Conservation (phyloP, 768 basidiomycete species). For the Brasilioporus rufonigricans region DNA sequence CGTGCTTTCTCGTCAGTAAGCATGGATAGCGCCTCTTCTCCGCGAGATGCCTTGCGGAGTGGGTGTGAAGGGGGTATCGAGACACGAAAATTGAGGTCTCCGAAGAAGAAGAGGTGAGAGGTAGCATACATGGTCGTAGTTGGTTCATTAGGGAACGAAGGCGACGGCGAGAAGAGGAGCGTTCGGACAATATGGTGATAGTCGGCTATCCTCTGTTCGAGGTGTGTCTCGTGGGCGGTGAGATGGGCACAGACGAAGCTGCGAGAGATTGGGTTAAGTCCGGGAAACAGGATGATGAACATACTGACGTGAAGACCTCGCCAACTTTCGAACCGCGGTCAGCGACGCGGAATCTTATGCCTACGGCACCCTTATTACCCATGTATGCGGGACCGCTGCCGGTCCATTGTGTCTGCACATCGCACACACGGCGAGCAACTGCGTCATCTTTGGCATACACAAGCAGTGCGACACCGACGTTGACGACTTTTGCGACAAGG, state of each 20-base stretch:
- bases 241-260: constrained; percentile 95
- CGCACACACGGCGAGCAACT: constrained; percentile 54
- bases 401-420: constrained; percentile 75
- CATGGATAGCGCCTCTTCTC: constrained; percentile 39
- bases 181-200: constrained; percentile 79
- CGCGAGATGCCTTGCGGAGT: constrained; percentile 34
- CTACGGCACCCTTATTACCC: constrained; percentile 97
- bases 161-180: constrained; percentile 68
- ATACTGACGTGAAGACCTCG: constrained; percentile 81
- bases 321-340: constrained; percentile 53
- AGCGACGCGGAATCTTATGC: constrained; percentile 75
- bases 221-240: constrained; percentile 71
- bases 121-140: constrained; percentile 75
- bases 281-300: not conserved
- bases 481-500: constrained; percentile 74
- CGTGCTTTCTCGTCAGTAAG: constrained; percentile 51
- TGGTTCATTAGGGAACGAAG: constrained; percentile 34
- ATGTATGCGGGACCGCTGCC: constrained; percentile 72
- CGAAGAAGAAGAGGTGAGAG: constrained; percentile 89
- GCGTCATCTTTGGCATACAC: constrained; percentile 80
- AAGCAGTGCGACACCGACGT: constrained; percentile 85
- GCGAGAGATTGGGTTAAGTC: constrained; percentile 4
- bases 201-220: constrained; percentile 68
- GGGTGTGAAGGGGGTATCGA: constrained; percentile 57
- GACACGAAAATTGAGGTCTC: constrained; percentile 91